phyloP scores from a whole-genome alignment of 805 yeast genomes.

The Phaffomyces thermotolerans region DNA sequence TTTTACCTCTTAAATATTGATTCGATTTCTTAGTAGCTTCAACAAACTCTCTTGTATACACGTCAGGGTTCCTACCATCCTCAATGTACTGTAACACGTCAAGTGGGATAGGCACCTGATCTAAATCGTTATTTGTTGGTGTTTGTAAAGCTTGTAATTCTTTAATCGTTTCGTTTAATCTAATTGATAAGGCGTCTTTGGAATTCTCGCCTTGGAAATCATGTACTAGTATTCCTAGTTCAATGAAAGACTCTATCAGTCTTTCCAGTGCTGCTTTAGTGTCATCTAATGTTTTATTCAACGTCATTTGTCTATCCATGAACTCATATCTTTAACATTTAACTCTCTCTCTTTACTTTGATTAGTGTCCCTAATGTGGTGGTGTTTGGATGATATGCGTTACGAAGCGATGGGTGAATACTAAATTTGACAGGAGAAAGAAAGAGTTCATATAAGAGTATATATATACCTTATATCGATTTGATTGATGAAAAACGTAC shows the following conservation, averaged over 20 bases:
- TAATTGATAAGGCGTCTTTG: constrained; percentile 41
- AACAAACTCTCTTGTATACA: constrained; percentile 92
- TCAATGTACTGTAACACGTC: constrained; percentile 91
- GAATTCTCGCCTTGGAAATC: constrained; percentile 88
- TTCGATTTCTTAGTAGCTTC: constrained; percentile 89
- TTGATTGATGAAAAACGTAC: too few relatives aligned
- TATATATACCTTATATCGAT: too few relatives aligned
- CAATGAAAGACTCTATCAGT: constrained; percentile 73
- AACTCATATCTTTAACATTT: too few relatives aligned
- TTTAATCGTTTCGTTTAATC: constrained; percentile 35
- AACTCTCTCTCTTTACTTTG: too few relatives aligned
- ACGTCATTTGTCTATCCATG: background rate
- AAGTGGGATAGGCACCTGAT: constrained; percentile 52
- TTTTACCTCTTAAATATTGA: constrained; percentile 80
- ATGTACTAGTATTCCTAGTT: constrained; percentile 85
- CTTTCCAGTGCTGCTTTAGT: constrained; percentile 34
- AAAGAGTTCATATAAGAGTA: too few relatives aligned
- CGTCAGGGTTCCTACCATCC: constrained; percentile 95
- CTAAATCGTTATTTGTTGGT: constrained; percentile 27
- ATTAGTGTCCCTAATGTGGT: too few relatives aligned
- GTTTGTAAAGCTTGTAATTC: constrained; percentile 29
- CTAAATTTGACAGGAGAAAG: too few relatives aligned
- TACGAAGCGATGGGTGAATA: too few relatives aligned
- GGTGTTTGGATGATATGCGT: too few relatives aligned
- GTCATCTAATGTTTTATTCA: constrained; percentile 24